These are phyloP conservation scores for Tylopilus rubrobrunneus DNA, from an alignment of 768 basidiomycete species.

Conservation along the genomic window DNA sequence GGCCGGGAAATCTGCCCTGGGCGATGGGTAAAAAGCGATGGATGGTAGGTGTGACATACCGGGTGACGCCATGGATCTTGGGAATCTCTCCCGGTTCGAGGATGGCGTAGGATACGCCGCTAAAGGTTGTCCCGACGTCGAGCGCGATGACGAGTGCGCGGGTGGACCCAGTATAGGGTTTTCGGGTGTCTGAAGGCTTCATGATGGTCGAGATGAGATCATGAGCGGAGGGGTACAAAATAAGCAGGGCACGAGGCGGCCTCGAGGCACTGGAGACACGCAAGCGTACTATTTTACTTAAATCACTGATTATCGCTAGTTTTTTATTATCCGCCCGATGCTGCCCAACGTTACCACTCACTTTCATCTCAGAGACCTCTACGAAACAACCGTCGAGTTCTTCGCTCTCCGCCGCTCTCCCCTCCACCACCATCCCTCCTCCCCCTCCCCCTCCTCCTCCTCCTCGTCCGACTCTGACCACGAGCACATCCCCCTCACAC, in stretches of 20 bases:
- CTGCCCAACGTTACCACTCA: constrained; percentile 40
- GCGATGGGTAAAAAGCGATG: constrained; percentile 10
- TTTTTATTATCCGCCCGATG: constrained; percentile 25
- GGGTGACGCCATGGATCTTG: constrained; percentile 76
- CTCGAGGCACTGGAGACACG: constrained; percentile 19
- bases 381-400: constrained; percentile 58
- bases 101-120: constrained; percentile 80
- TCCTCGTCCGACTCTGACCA: constrained; percentile 29
- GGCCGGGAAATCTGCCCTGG: constrained; percentile 65
- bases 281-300: constrained; percentile 14
- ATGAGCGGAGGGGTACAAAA: neutral
- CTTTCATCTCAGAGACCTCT: constrained; percentile 44
- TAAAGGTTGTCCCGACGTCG: constrained; percentile 81
- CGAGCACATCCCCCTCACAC: constrained; percentile 26
- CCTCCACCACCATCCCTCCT: too few species aligned
- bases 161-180: constrained; percentile 62
- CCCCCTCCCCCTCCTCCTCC: constrained; percentile 18
- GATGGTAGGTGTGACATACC: constrained; percentile 38
- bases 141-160: constrained; percentile 74
- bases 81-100: constrained; percentile 79
- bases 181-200: constrained; percentile 60
- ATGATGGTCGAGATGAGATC: constrained; percentile 30
- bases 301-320: constrained; percentile 35
- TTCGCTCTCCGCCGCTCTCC: constrained; percentile 45
- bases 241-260: neutral